phyloP scores from a whole-genome alignment of 208 protist species.

The Angomonas deanei region DNA sequence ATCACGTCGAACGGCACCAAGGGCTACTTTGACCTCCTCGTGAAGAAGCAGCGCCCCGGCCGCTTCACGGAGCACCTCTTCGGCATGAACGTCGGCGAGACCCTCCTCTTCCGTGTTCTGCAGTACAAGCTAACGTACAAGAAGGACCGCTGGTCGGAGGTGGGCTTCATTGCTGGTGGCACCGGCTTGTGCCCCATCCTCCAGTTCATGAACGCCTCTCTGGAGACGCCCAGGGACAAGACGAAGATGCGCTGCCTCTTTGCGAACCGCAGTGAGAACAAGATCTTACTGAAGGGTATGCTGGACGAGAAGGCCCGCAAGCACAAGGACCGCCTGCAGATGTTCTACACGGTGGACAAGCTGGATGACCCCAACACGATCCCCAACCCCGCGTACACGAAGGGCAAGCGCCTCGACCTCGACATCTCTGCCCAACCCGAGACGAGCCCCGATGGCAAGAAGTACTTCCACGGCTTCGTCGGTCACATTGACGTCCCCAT shows the following conservation, averaged over 20 bases:
- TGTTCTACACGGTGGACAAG: slow-evolving; percentile 86
- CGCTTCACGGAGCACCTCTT: slow-evolving; percentile 84
- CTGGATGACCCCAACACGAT: slow-evolving; percentile 48
- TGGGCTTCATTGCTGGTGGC: slow-evolving; percentile 88
- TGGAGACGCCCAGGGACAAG: slow-evolving; percentile 73
- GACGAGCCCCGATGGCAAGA: slow-evolving; percentile 32
- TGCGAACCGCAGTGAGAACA: slow-evolving; percentile 88
- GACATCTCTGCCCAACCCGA: slow-evolving; percentile 31
- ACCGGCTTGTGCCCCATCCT: slow-evolving; percentile 91
- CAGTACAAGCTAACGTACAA: slow-evolving; percentile 82
- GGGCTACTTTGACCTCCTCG: slow-evolving; percentile 87
- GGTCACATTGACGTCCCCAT: slow-evolving; percentile 72
- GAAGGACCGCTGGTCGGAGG: slow-evolving; percentile 68
- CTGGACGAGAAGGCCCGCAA: slow-evolving; percentile 65
- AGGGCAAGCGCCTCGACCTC: slow-evolving; percentile 18
- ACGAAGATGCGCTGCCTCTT: slow-evolving; percentile 85
- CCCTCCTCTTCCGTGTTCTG: slow-evolving; percentile 66
- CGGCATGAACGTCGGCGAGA: slow-evolving; percentile 79
- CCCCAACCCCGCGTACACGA: slow-evolving; percentile 35
- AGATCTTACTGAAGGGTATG: slow-evolving; percentile 89
- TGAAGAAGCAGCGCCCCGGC: slow-evolving; percentile 78
- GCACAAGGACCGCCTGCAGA: slow-evolving; percentile 67
- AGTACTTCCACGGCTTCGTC: slow-evolving; percentile 69
- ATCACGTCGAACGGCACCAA: slow-evolving; percentile 82
- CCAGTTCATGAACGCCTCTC: slow-evolving; percentile 85